Evolutionary conservation across 2,329 filamentous ascomycete genomes (phyloP), one percentile per base, ranked within the genome.

Genomic region (Alternaria ventricosa): DNA sequence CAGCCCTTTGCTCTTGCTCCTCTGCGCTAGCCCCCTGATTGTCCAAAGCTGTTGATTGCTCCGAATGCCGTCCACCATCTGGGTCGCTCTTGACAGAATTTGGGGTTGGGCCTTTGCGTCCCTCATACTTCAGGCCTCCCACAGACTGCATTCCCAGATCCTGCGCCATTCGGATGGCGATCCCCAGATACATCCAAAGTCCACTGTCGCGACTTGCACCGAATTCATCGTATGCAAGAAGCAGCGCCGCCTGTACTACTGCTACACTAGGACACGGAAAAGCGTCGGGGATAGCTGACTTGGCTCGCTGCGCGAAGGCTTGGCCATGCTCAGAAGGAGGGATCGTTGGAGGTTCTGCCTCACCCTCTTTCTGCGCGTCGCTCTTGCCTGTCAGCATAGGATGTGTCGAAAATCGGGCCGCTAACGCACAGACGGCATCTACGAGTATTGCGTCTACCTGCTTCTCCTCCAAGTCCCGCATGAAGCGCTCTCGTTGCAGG

Each of bases 121-220:
- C 87, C 63, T 84, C 85, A 58, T 87, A 85, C 63, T 82, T 85
- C 44, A 96, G 85, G 0, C 93, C 93, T 67, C 94, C 90, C 15
- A 92, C 85, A 67, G 94, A 96, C 70, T 95, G 92, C 67, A 97
- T 84, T 0, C 94, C 93, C 10, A 97, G 80, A 73, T 94, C 91
- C 64, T 92, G 87, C 0, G 90, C 90, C 88, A 94, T 92, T 5
- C 93, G 89, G 64, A 97, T 97, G 0, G 93, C 90, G 55, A 95
- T 90, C 0, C 93, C 94, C 1, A 97, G 84, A 75, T 96, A 97
- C 93, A 97, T 96, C 93, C 94, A 97, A 7, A 97, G 80, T 0
- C 93, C 92, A 76, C 93, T 96, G 74, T 97, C 94, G 71, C 94
- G 92, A 68, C 93, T 92, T 11, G 92, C 92, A 1, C 93, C 94